Percentiles rank a stretch among this genome's conserved stretches.
Evolutionary conservation across 164 flowering plant species (phyloP).

Genomic region (Umbilicus rupestris): DNA sequence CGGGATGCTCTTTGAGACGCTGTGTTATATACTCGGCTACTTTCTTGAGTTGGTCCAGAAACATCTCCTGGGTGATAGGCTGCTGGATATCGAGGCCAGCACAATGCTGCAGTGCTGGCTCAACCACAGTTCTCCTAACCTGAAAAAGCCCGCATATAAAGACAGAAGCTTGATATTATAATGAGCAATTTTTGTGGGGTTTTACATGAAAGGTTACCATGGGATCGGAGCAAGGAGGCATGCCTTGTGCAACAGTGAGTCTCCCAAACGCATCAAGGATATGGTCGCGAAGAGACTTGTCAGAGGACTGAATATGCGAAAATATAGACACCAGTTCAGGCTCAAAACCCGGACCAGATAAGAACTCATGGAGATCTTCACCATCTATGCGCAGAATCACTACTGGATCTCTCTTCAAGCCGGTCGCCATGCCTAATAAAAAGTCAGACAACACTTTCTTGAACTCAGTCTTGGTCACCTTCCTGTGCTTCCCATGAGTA

Average conservation of each 20-base stretch:
- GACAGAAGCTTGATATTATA: neutral
- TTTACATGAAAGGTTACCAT: conserved; percentile 42
- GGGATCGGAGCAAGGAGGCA: conserved; percentile 83
- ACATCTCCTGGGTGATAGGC: conserved; percentile 43
- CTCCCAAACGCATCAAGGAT: conserved; percentile 45
- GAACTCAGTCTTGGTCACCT: conserved; percentile 69
- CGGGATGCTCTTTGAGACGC: conserved; percentile 68
- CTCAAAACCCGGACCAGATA: conserved; percentile 50
- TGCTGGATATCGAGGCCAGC: conserved; percentile 15
- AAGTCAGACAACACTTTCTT: conserved; percentile 70
- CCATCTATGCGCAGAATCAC: conserved; percentile 94
- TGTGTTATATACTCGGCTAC: conserved; percentile 37
- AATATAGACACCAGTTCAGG: conserved; percentile 48
- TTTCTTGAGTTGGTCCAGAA: conserved; percentile 50
- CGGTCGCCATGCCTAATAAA: conserved; percentile 83
- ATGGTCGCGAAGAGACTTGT: conserved; percentile 33
- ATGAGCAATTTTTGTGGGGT: neutral
- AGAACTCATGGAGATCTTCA: conserved; percentile 71
- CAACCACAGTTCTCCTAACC: conserved; percentile 72
- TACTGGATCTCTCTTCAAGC: conserved; percentile 82
- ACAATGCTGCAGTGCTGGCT: conserved; percentile 46
- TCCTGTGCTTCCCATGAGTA: conserved; percentile 41
- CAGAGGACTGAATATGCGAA: conserved; percentile 29
- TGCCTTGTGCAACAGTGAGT: conserved; percentile 79
- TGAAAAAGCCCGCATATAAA: conserved; percentile 13